Percentiles rank a stretch among this genome's conserved stretches.
These are phyloP conservation scores for Talaromyces sp. DNA, from an alignment of 2,329 filamentous ascomycete genomes.

Conservation along the genomic window DNA sequence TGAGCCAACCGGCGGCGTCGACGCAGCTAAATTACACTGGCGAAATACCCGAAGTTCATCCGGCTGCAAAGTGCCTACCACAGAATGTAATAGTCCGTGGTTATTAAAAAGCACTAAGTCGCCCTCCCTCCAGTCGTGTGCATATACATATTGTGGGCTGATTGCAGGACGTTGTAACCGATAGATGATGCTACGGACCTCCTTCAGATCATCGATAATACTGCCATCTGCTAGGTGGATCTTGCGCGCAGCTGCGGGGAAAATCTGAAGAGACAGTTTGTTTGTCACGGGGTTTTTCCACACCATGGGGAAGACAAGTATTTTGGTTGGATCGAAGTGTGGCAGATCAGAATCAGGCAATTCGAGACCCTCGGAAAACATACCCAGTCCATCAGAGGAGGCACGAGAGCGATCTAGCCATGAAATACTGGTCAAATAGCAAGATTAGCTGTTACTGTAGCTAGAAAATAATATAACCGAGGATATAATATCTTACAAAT, in stretches of 20 bases:
- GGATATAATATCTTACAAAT: too few species aligned
- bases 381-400: constrained; percentile 71
- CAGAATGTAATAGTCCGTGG: constrained; percentile 72
- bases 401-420: too few species aligned
- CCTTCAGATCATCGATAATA: constrained; percentile 67
- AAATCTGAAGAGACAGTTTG: constrained; percentile 67
- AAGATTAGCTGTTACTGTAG: too few species aligned
- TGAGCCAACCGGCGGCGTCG: constrained; percentile 24
- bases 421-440: too few species aligned
- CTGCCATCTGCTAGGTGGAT: constrained; percentile 68
- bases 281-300: constrained; percentile 77
- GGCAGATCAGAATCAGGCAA: constrained; percentile 63
- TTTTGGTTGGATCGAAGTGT: constrained; percentile 64
- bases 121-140: constrained; percentile 76
- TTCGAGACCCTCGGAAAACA: constrained; percentile 68
- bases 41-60: constrained; percentile 74
- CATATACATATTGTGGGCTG: constrained; percentile 67
- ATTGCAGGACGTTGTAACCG: constrained; percentile 72
- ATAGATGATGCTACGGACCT: constrained; percentile 70
- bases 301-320: constrained; percentile 73
- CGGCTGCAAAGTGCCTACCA: constrained; percentile 72
- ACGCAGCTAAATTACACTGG: constrained; percentile 72
- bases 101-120: constrained; percentile 81
- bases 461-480: too few species aligned
- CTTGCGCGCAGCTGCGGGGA: constrained; percentile 70